These are phyloP conservation scores for peach (Prunus persica) DNA, from an alignment of 306 rosid genomes.

Conservation along the genomic window DNA sequence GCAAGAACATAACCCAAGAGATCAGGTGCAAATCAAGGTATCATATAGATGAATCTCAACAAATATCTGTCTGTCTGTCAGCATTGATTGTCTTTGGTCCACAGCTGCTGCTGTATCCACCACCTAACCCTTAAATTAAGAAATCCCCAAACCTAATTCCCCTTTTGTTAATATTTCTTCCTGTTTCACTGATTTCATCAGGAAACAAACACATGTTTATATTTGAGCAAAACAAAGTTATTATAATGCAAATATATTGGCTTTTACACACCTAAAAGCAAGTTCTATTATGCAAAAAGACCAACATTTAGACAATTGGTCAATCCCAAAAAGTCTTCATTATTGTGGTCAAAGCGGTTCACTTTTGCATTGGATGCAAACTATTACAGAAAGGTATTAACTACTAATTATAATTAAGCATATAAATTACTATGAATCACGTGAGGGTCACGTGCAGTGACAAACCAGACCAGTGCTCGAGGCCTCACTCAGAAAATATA, in stretches of 20 bases:
- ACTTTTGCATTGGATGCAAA: not conserved
- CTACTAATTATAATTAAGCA: not conserved
- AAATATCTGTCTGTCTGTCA: not conserved
- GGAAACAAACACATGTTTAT: slow-evolving; percentile 10
- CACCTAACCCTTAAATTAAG: slow-evolving; percentile 31
- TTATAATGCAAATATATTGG: not conserved
- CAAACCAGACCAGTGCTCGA: slow-evolving; percentile 8
- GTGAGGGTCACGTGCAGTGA: not conserved
- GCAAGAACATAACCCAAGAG: not conserved
- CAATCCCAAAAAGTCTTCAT: not conserved
- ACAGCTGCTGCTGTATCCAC: not conserved
- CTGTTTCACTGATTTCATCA: slow-evolving; percentile 15
- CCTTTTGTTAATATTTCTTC: slow-evolving; percentile 2
- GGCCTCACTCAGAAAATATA: not conserved
- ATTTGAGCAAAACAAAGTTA: not conserved
- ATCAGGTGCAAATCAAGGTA: not conserved
- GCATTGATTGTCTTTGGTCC: not conserved
- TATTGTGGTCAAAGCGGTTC: not conserved
- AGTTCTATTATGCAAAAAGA: not conserved
- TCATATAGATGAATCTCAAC: slow-evolving; percentile 2
- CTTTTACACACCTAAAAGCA: not conserved
- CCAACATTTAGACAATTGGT: not conserved
- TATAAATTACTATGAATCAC: not conserved
- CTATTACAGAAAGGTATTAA: not conserved
- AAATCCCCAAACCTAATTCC: slow-evolving; percentile 21